A percentile compares a stretch with the other conserved stretches of the same genome.
These are phyloP conservation scores for Ceratocystis albifundus DNA, from an alignment of 2,329 filamentous ascomycete species.

Conservation along the genomic window DNA sequence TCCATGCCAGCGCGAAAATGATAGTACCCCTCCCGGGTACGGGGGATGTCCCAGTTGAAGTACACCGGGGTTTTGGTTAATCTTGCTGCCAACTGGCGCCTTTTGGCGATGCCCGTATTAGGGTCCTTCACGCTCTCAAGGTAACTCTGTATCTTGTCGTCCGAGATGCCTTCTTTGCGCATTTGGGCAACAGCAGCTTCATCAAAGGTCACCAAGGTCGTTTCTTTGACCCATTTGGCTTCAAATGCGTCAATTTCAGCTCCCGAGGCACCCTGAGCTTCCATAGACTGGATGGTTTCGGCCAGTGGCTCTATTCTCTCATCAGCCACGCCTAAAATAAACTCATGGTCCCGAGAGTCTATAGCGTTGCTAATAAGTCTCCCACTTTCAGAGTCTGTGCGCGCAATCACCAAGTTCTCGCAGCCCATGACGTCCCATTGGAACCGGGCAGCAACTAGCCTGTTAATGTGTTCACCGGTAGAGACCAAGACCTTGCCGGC, in stretches of 20 bases:
- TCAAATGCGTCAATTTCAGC: slow-evolving; percentile 78
- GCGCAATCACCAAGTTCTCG: slow-evolving; percentile 87
- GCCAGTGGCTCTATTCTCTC: slow-evolving; percentile 64
- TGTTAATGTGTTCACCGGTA: slow-evolving; percentile 90
- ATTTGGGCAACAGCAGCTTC: slow-evolving; percentile 75
- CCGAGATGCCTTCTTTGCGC: slow-evolving; percentile 49
- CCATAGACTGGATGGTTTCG: slow-evolving; percentile 84
- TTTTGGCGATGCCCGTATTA: slow-evolving; percentile 65
- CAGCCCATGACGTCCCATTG: slow-evolving; percentile 98
- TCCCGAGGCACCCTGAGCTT: slow-evolving; percentile 62
- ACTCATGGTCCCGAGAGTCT: slow-evolving; percentile 91
- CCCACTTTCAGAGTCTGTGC: slow-evolving; percentile 90
- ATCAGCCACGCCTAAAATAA: slow-evolving; percentile 78
- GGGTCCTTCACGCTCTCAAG: slow-evolving; percentile 51
- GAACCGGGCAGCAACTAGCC: slow-evolving; percentile 80
- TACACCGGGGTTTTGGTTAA: slow-evolving; percentile 57
- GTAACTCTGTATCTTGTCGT: slow-evolving; percentile 57
- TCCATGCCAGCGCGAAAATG: slow-evolving; percentile 75
- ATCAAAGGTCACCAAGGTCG: slow-evolving; percentile 80
- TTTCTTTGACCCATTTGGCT: slow-evolving; percentile 73
- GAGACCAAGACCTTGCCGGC: slow-evolving; percentile 94
- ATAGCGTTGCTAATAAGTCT: slow-evolving; percentile 82
- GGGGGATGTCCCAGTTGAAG: slow-evolving; percentile 85
- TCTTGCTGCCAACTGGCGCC: slow-evolving; percentile 58
- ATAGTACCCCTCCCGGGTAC: slow-evolving; percentile 88